A percentile compares a stretch with the other conserved stretches of the same genome.
phyloP scores from a whole-genome alignment of 139 green algal genomes.

The Trebouxia sp. region DNA sequence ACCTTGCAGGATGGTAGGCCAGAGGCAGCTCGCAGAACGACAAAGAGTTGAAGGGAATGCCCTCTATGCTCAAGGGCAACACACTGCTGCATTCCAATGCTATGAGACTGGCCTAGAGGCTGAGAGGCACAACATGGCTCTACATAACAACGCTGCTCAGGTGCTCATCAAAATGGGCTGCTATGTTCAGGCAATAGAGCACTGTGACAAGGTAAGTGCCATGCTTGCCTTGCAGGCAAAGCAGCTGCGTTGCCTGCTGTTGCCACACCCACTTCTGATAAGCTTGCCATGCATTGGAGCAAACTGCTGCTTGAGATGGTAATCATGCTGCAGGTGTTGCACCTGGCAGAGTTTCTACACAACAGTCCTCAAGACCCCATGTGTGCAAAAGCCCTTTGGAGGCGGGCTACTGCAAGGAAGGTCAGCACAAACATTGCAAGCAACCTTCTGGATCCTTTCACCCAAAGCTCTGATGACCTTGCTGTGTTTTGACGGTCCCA shows the following conservation, averaged over 20 bases:
- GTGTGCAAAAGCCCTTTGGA: slow-evolving; percentile 67
- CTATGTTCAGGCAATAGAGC: slow-evolving; percentile 77
- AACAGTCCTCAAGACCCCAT: slow-evolving; percentile 57
- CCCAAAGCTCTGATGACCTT: too few relatives aligned
- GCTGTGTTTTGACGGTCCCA: too few relatives aligned
- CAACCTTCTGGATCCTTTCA: too few relatives aligned
- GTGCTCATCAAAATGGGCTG: slow-evolving; percentile 71
- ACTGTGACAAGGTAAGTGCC: slow-evolving; percentile 83
- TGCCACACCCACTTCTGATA: too few relatives aligned
- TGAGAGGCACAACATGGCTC: slow-evolving; percentile 71
- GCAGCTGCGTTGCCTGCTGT: too few relatives aligned
- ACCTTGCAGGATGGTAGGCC: slow-evolving; percentile 64
- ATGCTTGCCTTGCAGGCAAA: too few relatives aligned
- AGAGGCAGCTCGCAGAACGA: slow-evolving; percentile 70
- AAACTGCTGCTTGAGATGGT: neutral
- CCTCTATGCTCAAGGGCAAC: slow-evolving; percentile 57
- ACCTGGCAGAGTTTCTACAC: slow-evolving; percentile 66
- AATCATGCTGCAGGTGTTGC: slow-evolving; percentile 51
- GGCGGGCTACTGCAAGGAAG: slow-evolving; percentile 52
- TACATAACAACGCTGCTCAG: slow-evolving; percentile 81
- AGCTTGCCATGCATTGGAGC: neutral
- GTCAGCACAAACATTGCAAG: neutral
- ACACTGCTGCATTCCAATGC: slow-evolving; percentile 61
- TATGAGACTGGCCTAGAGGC: slow-evolving; percentile 70
- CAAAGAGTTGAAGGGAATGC: slow-evolving; percentile 65